These are phyloP conservation scores for Sporothrix luriei DNA, from an alignment of 2,329 filamentous ascomycete genomes.

Conservation along the genomic window DNA sequence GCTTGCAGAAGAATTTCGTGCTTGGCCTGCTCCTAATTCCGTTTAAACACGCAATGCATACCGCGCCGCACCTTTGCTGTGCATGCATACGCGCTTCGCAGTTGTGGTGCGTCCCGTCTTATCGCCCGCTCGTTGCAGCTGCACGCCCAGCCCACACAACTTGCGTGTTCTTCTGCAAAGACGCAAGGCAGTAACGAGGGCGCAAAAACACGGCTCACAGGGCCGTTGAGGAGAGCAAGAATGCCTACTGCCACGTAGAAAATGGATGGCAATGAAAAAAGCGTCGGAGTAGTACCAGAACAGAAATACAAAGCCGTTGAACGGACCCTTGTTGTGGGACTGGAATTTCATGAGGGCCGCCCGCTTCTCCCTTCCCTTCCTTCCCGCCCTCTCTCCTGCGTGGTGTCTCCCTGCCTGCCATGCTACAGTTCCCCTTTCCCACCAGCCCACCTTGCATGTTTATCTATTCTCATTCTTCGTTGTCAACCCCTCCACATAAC, in stretches of 20 bases:
- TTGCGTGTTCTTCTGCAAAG: background rate
- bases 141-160: background rate
- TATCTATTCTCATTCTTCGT: background rate
- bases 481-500: constrained; percentile 7
- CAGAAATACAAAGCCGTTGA: background rate
- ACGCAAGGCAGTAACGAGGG: background rate
- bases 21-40: too few relatives aligned
- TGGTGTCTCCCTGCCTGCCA: background rate
- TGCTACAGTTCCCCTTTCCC: background rate
- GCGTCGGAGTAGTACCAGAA: background rate
- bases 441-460: too few relatives aligned
- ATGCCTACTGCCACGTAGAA: background rate
- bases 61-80: background rate
- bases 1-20: background rate
- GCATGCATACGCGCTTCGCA: constrained; percentile 25
- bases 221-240: too few relatives aligned
- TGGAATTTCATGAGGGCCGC: background rate
- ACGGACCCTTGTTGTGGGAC: background rate
- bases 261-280: too few relatives aligned
- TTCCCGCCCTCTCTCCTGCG: background rate
- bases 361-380: background rate
- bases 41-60: too few relatives aligned
- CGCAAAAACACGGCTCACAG: too few relatives aligned
- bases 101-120: background rate
- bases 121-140: background rate